Percentiles rank a stretch among this genome's conserved stretches.
phyloP scores from a whole-genome alignment of 2,329 filamentous ascomycete species.

The Byssothecium circinans region DNA sequence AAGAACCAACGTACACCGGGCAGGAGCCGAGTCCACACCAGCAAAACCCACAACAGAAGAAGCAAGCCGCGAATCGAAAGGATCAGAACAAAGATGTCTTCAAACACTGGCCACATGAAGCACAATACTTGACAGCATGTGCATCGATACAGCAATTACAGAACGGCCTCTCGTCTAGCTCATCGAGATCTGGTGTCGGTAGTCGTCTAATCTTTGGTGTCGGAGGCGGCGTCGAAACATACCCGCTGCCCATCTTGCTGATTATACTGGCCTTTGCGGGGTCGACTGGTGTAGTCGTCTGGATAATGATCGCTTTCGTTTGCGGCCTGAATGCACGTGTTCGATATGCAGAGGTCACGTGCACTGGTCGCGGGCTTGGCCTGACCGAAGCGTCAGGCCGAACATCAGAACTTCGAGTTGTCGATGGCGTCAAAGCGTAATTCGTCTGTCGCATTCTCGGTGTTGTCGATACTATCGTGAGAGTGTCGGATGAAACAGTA shows the following conservation, averaged over 20 bases:
- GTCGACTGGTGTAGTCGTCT: slow-evolving; percentile 5
- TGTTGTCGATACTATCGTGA: not conserved
- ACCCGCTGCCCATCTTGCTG: not conserved
- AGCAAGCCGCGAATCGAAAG: not conserved
- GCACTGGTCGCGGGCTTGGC: not conserved
- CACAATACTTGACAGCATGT: slow-evolving; percentile 20
- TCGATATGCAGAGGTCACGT: slow-evolving; percentile 6
- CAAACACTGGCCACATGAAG: slow-evolving; percentile 17
- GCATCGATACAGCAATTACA: slow-evolving; percentile 33
- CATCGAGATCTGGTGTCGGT: slow-evolving; percentile 37
- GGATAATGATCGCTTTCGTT: slow-evolving; percentile 22
- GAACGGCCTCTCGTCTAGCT: slow-evolving; percentile 31
- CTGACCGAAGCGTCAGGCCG: not conserved
- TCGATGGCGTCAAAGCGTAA: not conserved
- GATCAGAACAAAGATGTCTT: not conserved
- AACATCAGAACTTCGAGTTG: not conserved
- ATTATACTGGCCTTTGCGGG: not conserved
- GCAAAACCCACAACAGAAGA: not conserved
- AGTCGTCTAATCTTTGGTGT: slow-evolving; percentile 36
- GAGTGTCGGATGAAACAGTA: not conserved
- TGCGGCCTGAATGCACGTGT: not conserved
- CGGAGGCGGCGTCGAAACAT: slow-evolving; percentile 23
- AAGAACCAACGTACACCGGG: not conserved
- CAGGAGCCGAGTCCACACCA: not conserved
- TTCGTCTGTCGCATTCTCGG: not conserved